These are phyloP conservation scores for Trichothecium sympodiale DNA, from an alignment of 2,329 filamentous ascomycete genomes.

Conservation along the genomic window DNA sequence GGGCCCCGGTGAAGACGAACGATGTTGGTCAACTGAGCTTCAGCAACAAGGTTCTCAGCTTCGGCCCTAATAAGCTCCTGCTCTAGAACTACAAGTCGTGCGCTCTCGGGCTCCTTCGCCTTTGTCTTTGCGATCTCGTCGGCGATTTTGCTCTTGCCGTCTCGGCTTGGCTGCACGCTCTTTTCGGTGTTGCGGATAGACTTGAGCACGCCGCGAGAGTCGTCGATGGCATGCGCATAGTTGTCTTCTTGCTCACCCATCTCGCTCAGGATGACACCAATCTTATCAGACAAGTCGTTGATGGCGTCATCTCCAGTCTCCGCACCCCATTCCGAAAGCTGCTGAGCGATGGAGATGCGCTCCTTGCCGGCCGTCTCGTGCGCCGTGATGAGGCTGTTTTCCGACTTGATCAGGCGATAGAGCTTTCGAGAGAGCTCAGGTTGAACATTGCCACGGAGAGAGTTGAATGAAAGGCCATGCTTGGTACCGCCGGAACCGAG, in stretches of 20 bases:
- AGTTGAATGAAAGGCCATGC: slow-evolving; percentile 75
- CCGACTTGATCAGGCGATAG: slow-evolving; percentile 86
- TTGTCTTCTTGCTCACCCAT: slow-evolving; percentile 87
- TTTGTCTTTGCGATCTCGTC: slow-evolving; percentile 91
- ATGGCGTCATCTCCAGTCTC: slow-evolving; percentile 77
- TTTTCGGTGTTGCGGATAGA: slow-evolving; percentile 90
- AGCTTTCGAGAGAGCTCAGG: slow-evolving; percentile 83
- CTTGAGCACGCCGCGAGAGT: slow-evolving; percentile 74
- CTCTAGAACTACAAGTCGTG: slow-evolving; percentile 73
- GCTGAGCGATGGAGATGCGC: slow-evolving; percentile 71
- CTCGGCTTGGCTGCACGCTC: slow-evolving; percentile 85
- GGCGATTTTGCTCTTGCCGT: slow-evolving; percentile 74
- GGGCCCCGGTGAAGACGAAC: slow-evolving; percentile 39
- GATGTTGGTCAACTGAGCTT: slow-evolving; percentile 91
- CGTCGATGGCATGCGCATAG: slow-evolving; percentile 80
- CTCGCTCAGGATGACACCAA: slow-evolving; percentile 84
- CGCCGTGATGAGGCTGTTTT: slow-evolving; percentile 77
- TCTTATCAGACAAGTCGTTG: slow-evolving; percentile 87
- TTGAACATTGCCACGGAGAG: slow-evolving; percentile 73
- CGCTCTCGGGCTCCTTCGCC: slow-evolving; percentile 79
- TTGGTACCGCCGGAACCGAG: slow-evolving; percentile 25
- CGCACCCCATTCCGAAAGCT: slow-evolving; percentile 95
- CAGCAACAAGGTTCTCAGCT: slow-evolving; percentile 89
- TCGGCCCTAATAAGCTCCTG: slow-evolving; percentile 94
- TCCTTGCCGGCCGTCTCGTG: slow-evolving; percentile 81